phyloP scores from a whole-genome alignment of 1,284 basidiomycete genomes.

The Tremellales sp. region DNA sequence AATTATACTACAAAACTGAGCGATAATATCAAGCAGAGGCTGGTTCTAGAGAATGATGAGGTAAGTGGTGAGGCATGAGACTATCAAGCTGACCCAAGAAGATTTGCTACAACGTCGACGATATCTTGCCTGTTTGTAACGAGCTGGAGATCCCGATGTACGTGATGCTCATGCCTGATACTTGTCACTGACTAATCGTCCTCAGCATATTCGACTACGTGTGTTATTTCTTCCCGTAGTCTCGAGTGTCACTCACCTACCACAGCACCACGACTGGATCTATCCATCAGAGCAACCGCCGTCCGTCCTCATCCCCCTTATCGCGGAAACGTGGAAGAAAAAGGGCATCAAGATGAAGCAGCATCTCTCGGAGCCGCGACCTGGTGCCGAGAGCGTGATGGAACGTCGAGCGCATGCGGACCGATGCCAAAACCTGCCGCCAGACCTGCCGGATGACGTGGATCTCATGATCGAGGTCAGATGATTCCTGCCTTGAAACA shows the following conservation, averaged over 20 bases:
- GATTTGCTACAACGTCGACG: slow-evolving; percentile 84
- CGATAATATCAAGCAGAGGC: slow-evolving; percentile 61
- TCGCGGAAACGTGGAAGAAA: slow-evolving; percentile 72
- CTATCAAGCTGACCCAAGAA: slow-evolving; percentile 33
- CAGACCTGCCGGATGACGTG: slow-evolving; percentile 60
- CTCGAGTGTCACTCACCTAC: slow-evolving; percentile 1
- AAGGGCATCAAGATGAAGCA: slow-evolving; percentile 78
- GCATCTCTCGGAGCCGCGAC: slow-evolving; percentile 76
- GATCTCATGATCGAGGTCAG: slow-evolving; percentile 86
- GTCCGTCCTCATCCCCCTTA: slow-evolving; percentile 51
- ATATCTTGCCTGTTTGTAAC: slow-evolving; percentile 75
- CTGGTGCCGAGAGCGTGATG: slow-evolving; percentile 71
- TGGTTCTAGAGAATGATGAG: slow-evolving; percentile 91
- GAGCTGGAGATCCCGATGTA: slow-evolving; percentile 69
- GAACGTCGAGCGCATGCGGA: slow-evolving; percentile 81
- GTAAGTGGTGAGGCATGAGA: slow-evolving; percentile 44
- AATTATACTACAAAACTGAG: slow-evolving; percentile 62
- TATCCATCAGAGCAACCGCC: slow-evolving; percentile 48
- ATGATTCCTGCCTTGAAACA: background rate
- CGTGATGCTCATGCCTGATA: slow-evolving; percentile 56
- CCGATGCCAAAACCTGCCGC: slow-evolving; percentile 33
- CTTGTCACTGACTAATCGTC: slow-evolving; percentile 12
- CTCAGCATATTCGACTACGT: slow-evolving; percentile 40
- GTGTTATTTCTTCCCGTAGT: background rate
- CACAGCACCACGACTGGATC: slow-evolving; percentile 66